phyloP scores from a whole-genome alignment of 192 early-diverging fungal genomes.

The Coemansia sp. region DNA sequence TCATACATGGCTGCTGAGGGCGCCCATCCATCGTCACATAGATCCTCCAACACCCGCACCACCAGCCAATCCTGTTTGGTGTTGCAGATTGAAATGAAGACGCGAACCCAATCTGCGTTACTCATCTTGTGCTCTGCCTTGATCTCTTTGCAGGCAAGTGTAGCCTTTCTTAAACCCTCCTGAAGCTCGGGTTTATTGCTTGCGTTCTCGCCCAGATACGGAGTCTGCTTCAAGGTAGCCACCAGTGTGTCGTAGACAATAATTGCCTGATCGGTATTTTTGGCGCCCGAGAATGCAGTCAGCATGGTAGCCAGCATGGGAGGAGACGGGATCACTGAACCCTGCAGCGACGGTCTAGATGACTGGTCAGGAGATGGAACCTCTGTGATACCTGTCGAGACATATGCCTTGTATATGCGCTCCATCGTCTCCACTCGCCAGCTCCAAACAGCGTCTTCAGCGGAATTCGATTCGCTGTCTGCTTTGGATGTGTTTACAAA shows the following conservation, averaged over 20 bases:
- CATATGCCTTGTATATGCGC: constrained; percentile 38
- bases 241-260: constrained; percentile 37
- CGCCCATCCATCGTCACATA: constrained; percentile 22
- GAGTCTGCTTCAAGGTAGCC: constrained; percentile 9
- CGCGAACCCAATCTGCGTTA: constrained; percentile 10
- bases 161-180: not conserved
- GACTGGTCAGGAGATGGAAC: constrained; percentile 35
- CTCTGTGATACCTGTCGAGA: constrained; percentile 38
- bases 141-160: not conserved
- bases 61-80: constrained; percentile 34
- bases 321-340: constrained; percentile 34
- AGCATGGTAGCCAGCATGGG: constrained; percentile 25
- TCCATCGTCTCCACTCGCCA: constrained; percentile 45
- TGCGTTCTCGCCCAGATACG: not conserved
- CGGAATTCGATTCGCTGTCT: not conserved
- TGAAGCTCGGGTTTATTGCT: not conserved
- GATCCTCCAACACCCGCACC: constrained; percentile 27
- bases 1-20: constrained; percentile 24
- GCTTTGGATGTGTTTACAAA: too few relatives aligned
- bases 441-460: not conserved
- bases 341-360: constrained; percentile 21
- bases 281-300: constrained; percentile 16
- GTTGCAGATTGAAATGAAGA: constrained; percentile 6
- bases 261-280: constrained; percentile 29
- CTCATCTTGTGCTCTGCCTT: constrained; percentile 5